Percentiles rank a stretch among this genome's conserved stretches.
phyloP scores from a whole-genome alignment of 2,329 filamentous ascomycete genomes.

The Rutstroemia sp. region DNA sequence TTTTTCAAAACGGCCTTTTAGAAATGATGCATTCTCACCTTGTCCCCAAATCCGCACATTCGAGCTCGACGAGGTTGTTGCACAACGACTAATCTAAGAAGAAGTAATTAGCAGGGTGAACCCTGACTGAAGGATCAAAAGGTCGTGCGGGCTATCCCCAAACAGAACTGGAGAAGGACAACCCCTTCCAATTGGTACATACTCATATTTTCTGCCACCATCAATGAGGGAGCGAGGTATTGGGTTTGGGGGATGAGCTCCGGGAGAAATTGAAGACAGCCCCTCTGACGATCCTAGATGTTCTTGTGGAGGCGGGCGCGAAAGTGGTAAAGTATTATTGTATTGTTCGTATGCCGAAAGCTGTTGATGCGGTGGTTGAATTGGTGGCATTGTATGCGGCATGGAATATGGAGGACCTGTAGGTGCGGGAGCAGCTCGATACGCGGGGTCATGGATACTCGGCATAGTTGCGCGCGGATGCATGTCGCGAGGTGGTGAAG shows the following conservation, averaged over 20 bases:
- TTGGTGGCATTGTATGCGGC: conserved; percentile 16
- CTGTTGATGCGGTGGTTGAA: conserved; percentile 15
- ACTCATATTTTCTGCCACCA: conserved; percentile 26
- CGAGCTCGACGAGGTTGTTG: conserved; percentile 90
- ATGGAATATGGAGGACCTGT: conserved; percentile 14
- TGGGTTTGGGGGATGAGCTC: conserved; percentile 15
- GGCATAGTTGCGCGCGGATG: conserved; percentile 13
- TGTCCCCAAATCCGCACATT: conserved; percentile 99
- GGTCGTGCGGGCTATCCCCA: neutral
- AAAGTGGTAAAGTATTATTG: conserved; percentile 11
- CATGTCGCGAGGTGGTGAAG: conserved; percentile 16
- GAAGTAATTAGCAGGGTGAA: conserved; percentile 12
- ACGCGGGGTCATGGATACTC: conserved; percentile 12
- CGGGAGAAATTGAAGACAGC: conserved; percentile 14
- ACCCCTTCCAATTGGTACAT: conserved; percentile 9
- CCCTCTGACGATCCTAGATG: conserved; percentile 12
- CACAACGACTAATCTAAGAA: conserved; percentile 63
- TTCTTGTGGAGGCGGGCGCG: conserved; percentile 18
- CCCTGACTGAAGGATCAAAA: neutral
- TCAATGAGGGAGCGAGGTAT: conserved; percentile 13
- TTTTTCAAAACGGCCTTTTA: neutral
- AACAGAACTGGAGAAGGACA: neutral
- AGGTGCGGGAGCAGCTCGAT: conserved; percentile 12
- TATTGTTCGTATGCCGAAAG: conserved; percentile 13
- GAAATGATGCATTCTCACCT: conserved; percentile 45